phyloP scores from a whole-genome alignment of 306 rosid genomes.

The Gastrolobium villosum region DNA sequence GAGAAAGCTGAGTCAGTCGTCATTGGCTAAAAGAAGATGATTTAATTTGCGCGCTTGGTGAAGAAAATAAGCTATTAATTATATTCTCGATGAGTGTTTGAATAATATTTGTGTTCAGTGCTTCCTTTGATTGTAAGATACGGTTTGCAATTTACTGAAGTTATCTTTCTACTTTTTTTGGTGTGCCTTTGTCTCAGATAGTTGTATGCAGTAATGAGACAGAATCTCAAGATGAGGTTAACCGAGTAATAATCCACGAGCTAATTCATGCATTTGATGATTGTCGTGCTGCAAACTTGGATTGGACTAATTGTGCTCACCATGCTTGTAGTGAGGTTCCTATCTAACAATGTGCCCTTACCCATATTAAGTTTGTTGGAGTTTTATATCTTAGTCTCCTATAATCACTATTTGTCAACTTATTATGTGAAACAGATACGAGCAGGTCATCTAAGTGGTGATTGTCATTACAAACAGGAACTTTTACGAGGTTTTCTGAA shows the following conservation, averaged over 20 bases:
- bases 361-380: conserved; percentile 1
- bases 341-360: background rate
- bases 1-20: background rate
- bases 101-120: background rate
- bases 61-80: conserved; percentile 10
- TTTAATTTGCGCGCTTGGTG: background rate
- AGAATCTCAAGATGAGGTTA: conserved; percentile 77
- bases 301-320: conserved; percentile 92
- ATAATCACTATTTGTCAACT: conserved; percentile 4
- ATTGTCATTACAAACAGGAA: conserved; percentile 92
- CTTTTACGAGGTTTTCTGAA: conserved; percentile 70
- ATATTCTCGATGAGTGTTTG: background rate
- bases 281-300: conserved; percentile 81
- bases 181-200: conserved; percentile 58
- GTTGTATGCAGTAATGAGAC: conserved; percentile 75
- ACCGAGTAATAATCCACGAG: conserved; percentile 84
- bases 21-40: conserved; percentile 12
- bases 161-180: conserved; percentile 32
- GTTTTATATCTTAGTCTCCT: background rate
- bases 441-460: conserved; percentile 93
- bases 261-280: conserved; percentile 92
- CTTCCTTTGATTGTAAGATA: background rate
- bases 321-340: conserved; percentile 95
- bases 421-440: conserved; percentile 72
- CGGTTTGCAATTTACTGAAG: conserved; percentile 26